Conservation (phyloP, 73 alveolate genomes). For the Uronychia setigera region DNA sequence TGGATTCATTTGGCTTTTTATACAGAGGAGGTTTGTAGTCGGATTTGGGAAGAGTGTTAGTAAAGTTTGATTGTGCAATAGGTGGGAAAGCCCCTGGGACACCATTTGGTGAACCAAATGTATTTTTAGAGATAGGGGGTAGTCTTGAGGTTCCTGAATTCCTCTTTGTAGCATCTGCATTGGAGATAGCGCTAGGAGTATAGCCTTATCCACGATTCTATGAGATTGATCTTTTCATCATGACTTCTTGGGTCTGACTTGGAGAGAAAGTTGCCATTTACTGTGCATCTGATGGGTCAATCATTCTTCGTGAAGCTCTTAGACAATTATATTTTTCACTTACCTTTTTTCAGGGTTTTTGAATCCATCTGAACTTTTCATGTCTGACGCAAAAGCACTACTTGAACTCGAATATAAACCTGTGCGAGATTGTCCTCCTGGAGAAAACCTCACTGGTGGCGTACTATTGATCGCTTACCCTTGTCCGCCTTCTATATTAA, state of each 20-base stretch:
- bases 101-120: background rate
- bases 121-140: slow-evolving; percentile 14
- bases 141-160: slow-evolving; percentile 1
- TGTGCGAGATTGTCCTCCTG: background rate
- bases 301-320: background rate
- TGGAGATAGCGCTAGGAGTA: background rate
- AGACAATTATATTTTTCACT: slow-evolving; percentile 1
- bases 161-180: background rate
- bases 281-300: background rate
- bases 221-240: background rate
- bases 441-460: background rate
- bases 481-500: background rate
- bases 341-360: slow-evolving; percentile 8
- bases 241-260: background rate
- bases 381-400: background rate
- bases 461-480: background rate
- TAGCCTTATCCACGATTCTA: background rate
- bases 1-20: slow-evolving; percentile 11
- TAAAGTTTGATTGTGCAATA: slow-evolving; percentile 5
- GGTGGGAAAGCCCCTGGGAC: background rate
- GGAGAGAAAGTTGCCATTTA: background rate
- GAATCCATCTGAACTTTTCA: slow-evolving; percentile 29
- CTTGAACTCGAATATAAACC: background rate
- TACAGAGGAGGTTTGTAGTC: slow-evolving; percentile 24
- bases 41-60: background rate